phyloP scores from a whole-genome alignment of 2,329 filamentous ascomycete species.

The Aureobasidium sp. region DNA sequence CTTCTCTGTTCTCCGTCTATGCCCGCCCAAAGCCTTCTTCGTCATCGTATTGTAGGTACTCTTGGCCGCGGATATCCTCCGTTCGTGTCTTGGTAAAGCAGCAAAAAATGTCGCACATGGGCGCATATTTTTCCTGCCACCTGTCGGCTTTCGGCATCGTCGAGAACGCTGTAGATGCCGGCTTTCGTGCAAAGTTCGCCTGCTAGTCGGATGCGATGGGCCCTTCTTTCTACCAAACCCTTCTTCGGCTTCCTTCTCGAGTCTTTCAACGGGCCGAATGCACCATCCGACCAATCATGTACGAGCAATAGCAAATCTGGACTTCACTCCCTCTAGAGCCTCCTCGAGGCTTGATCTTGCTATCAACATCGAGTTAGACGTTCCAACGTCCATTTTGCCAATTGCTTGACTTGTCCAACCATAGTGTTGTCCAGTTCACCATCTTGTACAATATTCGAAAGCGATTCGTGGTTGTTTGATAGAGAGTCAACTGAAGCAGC shows the following conservation, averaged over 20 bases:
- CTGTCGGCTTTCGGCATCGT: slow-evolving; percentile 15
- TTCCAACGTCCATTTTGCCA: not conserved
- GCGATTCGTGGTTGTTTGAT: not conserved
- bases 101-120: slow-evolving; percentile 12
- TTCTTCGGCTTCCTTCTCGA: not conserved
- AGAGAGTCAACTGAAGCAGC: slow-evolving; percentile 9
- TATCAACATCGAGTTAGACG: not conserved
- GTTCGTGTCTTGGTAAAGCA: slow-evolving; percentile 5
- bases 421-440: not conserved
- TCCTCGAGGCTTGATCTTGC: not conserved
- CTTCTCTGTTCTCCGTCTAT: not conserved
- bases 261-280: slow-evolving; percentile 6
- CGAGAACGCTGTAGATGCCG: slow-evolving; percentile 1
- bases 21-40: slow-evolving; percentile 1
- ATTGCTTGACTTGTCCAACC: not conserved
- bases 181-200: slow-evolving; percentile 10
- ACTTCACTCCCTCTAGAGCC: not conserved
- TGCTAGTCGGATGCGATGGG: slow-evolving; percentile 2
- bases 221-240: slow-evolving; percentile 5
- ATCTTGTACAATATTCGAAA: not conserved
- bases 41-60: slow-evolving; percentile 1
- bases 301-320: not conserved
- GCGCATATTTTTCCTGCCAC: slow-evolving; percentile 2
- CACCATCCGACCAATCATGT: not conserved
- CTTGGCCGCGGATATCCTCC: slow-evolving; percentile 10